Evolutionary conservation across 768 basidiomycete genomes (phyloP).

Genomic region (Sarcomyxa edulis): DNA sequence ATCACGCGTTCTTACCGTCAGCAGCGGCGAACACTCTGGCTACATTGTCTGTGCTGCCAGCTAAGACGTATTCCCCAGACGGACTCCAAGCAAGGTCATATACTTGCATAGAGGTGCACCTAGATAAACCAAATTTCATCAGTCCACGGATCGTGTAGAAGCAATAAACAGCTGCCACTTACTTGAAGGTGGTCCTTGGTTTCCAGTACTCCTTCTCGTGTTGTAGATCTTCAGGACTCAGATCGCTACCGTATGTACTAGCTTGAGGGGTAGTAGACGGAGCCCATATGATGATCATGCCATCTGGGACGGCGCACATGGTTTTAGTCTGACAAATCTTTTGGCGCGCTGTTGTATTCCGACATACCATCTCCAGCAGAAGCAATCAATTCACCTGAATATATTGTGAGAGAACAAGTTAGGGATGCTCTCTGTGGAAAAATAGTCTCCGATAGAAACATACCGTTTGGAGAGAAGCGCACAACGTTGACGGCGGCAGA

Average conservation of each 20-base stretch:
- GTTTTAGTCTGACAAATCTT: conserved; percentile 3
- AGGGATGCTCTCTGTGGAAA: not conserved
- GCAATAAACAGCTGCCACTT: conserved; percentile 15
- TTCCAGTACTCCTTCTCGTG: conserved; percentile 97
- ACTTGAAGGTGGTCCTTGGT: conserved; percentile 81
- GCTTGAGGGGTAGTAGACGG: conserved; percentile 69
- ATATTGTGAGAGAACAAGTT: not conserved
- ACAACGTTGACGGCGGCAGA: conserved; percentile 96
- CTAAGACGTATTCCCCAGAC: conserved; percentile 86
- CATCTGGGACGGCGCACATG: conserved; percentile 49
- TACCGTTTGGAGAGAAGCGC: conserved; percentile 91
- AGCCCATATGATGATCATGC: conserved; percentile 96
- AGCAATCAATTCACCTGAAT: conserved; percentile 81
- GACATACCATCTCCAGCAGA: conserved; percentile 93
- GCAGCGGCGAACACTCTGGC: conserved; percentile 75
- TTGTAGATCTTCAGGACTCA: conserved; percentile 70
- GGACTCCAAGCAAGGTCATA: conserved; percentile 99
- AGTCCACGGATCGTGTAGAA: conserved; percentile 1
- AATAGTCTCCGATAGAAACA: too few relatives aligned
- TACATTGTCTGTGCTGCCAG: conserved; percentile 96
- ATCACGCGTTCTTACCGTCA: conserved; percentile 45
- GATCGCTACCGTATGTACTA: conserved; percentile 78
- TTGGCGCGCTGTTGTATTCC: not conserved
- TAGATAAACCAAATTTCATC: conserved; percentile 30
- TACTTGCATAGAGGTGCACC: conserved; percentile 92